Percentiles rank a stretch among this genome's conserved stretches.
Evolutionary conservation across 139 green algal genomes (phyloP).

Genomic region (Auxenochlorella pyrenoidosa): DNA sequence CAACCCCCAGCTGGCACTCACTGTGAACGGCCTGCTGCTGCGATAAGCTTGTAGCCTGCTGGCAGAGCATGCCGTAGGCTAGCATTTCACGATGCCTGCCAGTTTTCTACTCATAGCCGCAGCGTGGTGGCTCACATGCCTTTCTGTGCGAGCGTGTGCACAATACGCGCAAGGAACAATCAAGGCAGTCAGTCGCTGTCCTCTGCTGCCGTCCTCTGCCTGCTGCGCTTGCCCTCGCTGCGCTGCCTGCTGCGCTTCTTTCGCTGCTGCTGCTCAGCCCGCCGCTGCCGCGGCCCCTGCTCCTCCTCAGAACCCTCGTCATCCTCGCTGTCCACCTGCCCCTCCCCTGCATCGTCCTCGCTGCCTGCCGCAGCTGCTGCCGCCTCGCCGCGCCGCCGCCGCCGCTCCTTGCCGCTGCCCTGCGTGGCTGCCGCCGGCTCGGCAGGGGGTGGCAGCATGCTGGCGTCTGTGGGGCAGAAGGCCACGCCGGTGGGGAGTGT

Average conservation of each 20-base stretch:
- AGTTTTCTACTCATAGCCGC: too few relatives aligned
- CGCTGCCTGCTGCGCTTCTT: constrained; percentile 4
- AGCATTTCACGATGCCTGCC: too few relatives aligned
- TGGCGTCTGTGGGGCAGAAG: constrained; percentile 30
- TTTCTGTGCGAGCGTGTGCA: too few relatives aligned
- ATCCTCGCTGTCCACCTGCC: neutral
- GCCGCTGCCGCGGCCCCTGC: neutral
- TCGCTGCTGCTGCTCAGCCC: neutral
- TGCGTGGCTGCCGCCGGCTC: neutral
- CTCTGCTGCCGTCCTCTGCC: neutral
- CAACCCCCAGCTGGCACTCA: too few relatives aligned
- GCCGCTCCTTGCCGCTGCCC: neutral
- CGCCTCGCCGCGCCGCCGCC: constrained; percentile 12
- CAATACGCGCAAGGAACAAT: too few relatives aligned
- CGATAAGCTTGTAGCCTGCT: too few relatives aligned
- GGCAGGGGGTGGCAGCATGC: constrained; percentile 9
- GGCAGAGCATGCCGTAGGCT: too few relatives aligned
- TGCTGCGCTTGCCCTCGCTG: neutral
- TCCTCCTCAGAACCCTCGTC: neutral
- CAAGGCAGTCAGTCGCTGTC: constrained; percentile 13
- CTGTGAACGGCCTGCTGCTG: too few relatives aligned
- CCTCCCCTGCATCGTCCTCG: neutral
- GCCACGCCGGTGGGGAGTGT: constrained; percentile 59
- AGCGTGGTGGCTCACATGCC: too few relatives aligned
- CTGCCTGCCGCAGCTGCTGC: neutral